A percentile compares a stretch with the other conserved stretches of the same genome.
These are phyloP conservation scores for Rutstroemia sp. DNA, from an alignment of 2,329 filamentous ascomycete genomes.

Conservation along the genomic window DNA sequence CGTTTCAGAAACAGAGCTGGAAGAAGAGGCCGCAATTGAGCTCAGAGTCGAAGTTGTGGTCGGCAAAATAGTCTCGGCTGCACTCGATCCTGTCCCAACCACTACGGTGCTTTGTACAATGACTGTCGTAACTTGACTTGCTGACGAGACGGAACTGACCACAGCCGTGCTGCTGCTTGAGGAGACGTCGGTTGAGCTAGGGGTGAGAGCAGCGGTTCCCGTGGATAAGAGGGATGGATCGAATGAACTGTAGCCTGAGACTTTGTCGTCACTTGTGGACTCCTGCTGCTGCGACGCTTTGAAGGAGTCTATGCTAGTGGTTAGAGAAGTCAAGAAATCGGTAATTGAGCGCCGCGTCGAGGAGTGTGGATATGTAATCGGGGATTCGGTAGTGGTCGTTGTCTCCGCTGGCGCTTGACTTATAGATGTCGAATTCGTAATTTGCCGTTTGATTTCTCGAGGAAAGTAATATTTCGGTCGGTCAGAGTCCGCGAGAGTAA, in stretches of 20 bases:
- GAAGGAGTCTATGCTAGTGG: not conserved
- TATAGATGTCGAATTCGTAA: slow-evolving; percentile 24
- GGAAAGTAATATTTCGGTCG: slow-evolving; percentile 51
- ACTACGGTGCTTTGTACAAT: not conserved
- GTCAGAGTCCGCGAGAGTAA: slow-evolving; percentile 37
- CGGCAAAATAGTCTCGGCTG: not conserved
- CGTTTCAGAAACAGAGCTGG: not conserved
- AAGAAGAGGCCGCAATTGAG: not conserved
- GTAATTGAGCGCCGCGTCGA: slow-evolving; percentile 16
- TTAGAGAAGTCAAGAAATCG: slow-evolving; percentile 2
- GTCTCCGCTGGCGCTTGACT: slow-evolving; percentile 12
- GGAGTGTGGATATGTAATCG: slow-evolving; percentile 5
- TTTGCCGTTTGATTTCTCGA: slow-evolving; percentile 46
- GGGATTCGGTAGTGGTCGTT: slow-evolving; percentile 7
- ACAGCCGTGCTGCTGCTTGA: not conserved
- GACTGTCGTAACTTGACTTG: not conserved
- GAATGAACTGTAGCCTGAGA: not conserved
- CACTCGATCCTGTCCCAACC: not conserved
- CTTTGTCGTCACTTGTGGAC: not conserved
- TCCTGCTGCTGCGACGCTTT: not conserved
- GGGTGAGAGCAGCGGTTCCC: no score
- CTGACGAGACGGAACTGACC: not conserved
- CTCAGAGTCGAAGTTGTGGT: not conserved
- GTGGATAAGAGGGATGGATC: no score
- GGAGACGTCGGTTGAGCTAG: not conserved